Percentiles rank a stretch among this genome's conserved stretches.
These are phyloP conservation scores for Thermomucor indicae-seudaticae DNA, from an alignment of 371 early-diverging fungal species.

Conservation along the genomic window DNA sequence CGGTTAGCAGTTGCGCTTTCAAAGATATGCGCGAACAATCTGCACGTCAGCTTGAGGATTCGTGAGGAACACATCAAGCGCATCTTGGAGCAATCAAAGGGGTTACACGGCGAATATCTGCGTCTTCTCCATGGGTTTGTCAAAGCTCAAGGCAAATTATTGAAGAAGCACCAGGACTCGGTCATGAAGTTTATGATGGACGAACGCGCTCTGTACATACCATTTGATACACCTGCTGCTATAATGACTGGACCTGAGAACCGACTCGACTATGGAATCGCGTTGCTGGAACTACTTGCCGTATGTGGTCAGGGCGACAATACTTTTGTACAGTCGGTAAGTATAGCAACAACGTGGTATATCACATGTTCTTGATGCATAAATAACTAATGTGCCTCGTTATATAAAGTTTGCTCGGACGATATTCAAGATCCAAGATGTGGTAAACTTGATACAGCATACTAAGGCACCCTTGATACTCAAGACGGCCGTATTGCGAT, in stretches of 20 bases:
- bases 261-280: slow-evolving; percentile 29
- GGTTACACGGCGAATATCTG: slow-evolving; percentile 33
- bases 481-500: slow-evolving; percentile 22
- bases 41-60: slow-evolving; percentile 32
- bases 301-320: slow-evolving; percentile 52
- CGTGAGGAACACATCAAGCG: slow-evolving; percentile 36
- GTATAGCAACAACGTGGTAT: neutral
- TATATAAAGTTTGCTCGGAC: slow-evolving; percentile 31
- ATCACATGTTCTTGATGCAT: neutral
- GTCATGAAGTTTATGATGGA: slow-evolving; percentile 44
- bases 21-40: slow-evolving; percentile 29
- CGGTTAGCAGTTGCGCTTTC: slow-evolving; percentile 13
- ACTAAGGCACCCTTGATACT: slow-evolving; percentile 4
- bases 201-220: slow-evolving; percentile 30
- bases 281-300: slow-evolving; percentile 35
- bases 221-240: slow-evolving; percentile 23
- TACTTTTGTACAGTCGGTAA: slow-evolving; percentile 45
- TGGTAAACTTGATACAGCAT: slow-evolving; percentile 14
- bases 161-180: slow-evolving; percentile 43
- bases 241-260: too few species aligned
- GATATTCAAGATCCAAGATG: slow-evolving; percentile 23
- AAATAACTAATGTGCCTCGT: neutral
- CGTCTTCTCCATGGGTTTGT: slow-evolving; percentile 30
- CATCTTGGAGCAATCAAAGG: slow-evolving; percentile 37
- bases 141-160: slow-evolving; percentile 41